Evolutionary conservation across 176 grass and related monocot species (phyloP), one percentile per base, ranked within the genome.

Genomic region (Avena sativa): DNA sequence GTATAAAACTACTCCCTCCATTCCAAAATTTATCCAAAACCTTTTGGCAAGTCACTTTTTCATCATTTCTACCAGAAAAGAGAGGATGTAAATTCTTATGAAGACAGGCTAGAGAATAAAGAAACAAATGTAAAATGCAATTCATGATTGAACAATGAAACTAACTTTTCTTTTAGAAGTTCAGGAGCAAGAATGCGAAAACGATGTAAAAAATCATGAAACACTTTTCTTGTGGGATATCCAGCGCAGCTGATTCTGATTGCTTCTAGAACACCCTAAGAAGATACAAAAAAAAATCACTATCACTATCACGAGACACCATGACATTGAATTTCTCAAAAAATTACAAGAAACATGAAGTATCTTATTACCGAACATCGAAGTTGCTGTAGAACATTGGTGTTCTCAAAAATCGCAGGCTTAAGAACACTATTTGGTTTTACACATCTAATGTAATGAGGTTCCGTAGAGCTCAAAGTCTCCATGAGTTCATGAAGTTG

Each of bases 361-460:
- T 58, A 79, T 80, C 67, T 79, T 63, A 92, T 96, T 93, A 99
- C 97, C 53, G 92, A 93, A 82, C 97, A 99, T 56, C 94, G 92
- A 72, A 99, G 91, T 88, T 99, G 97, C 81, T 99, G 97, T 9
- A 96, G 81, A 89, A 99, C 91, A 36, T 92, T 95, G 61, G 78
- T 78, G 84, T 99, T 99, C 78, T 94, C 90, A 83, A 96, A 99
- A 82, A 94, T 91, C 51, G 90, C 86, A 91, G 97, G 97, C 81
- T 99, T 99, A 71, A 99, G 94, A 64, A 96, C 74, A 93, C 88
- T 99, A 82, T 99, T 99, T 75, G 97, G 97, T 80, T 99, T 99
- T 76, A 99, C 82, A 91, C 97, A 99, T 91, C 97, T 92, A 86
- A 99, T 95, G 71, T 99, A 99, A 90, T 96, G 93, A 89, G 97